Evolutionary conservation across 352 stramenopile species (phyloP), one percentile per base, ranked within the genome.

Genomic region (Phytopythium mirpurense): DNA sequence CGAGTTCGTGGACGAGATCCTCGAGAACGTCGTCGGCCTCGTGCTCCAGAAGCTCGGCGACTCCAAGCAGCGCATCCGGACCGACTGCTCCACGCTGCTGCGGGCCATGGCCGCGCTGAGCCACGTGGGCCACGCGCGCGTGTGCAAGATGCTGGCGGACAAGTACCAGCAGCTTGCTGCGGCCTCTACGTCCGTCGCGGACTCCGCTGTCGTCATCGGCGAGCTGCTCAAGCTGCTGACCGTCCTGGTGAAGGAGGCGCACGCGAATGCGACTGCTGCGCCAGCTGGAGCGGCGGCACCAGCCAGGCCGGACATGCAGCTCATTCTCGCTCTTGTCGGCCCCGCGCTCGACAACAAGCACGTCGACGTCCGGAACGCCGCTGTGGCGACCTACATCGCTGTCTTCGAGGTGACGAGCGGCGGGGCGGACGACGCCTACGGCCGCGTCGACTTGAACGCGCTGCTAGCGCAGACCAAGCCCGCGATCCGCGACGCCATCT

Each of bases 271-370:
- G 11, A 10, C 19, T 18, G 12, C 41, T 5, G 15, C 41, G 29
- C 27, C 41, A 19, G 24, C 41, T 12, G 23, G 23, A 21, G 21
- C 31, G n/a, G 34, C 48, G 10, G 11, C 44, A 19, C 60, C 40
- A 12, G 8, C 11, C 0, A 51, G 67, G 4, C 67, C 72, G 14
- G 69, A 84, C 31, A 35, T 85, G 18, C 24, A 45, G 1, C 36
- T 72, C 18, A 75, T 93, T 21, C 47, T 90, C 16, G 29, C 50
- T 3, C 54, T 88, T 14, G 71, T 91, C 18, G 56, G 65, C 0
- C 67, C 70, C 0, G 77, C 76, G 2, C 68, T 93, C 23, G 83
- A 90, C 29, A 90, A 90, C 68, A 93, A 93, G 34, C 83, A 93
- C 50, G 80, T 93, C 5, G 83, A 93, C 24, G 74, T 93, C 2